phyloP scores from a whole-genome alignment of 2,329 filamentous ascomycete genomes.

The Aspergillus novoparasiticus region DNA sequence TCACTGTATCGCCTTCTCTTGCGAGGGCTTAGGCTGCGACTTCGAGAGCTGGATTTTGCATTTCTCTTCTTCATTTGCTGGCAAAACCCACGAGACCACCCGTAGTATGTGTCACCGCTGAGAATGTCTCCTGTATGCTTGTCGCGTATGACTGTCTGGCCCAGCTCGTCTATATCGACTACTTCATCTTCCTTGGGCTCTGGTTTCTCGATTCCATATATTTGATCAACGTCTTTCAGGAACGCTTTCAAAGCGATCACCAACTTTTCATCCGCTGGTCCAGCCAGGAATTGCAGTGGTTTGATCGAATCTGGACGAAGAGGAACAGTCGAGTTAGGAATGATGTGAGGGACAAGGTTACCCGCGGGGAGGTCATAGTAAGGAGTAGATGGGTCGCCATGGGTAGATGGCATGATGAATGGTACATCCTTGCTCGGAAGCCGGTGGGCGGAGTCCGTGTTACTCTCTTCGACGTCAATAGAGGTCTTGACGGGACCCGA shows the following conservation, averaged over 20 bases:
- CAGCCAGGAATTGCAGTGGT: conserved; percentile 69
- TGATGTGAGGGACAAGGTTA: conserved; percentile 77
- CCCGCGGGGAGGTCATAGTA: conserved; percentile 84
- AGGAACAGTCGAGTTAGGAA: conserved; percentile 72
- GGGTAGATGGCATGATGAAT: conserved; percentile 72
- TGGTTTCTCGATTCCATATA: conserved; percentile 61
- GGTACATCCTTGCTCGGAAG: conserved; percentile 52
- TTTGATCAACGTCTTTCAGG: conserved; percentile 67
- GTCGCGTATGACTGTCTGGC: conserved; percentile 67
- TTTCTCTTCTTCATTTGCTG: conserved; percentile 69
- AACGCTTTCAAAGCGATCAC: conserved; percentile 70
- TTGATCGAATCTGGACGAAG: conserved; percentile 72
- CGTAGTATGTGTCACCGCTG: conserved; percentile 77
- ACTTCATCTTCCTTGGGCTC: conserved; percentile 52
- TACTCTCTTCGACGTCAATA: conserved; percentile 28
- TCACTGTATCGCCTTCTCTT: conserved; percentile 45
- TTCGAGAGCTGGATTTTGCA: conserved; percentile 23
- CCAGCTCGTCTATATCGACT: conserved; percentile 73
- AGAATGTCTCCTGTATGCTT: conserved; percentile 67
- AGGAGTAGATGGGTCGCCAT: conserved; percentile 71
- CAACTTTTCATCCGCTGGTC: conserved; percentile 68
- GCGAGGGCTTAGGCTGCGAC: conserved; percentile 45
- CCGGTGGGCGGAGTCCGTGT: conserved; percentile 49
- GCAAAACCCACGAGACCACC: conserved; percentile 81
- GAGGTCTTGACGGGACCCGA: conserved; percentile 33